Percentiles rank a stretch among this genome's conserved stretches.
These are phyloP conservation scores for Hygrophoropsis aurantiaca DNA, from an alignment of 768 basidiomycete species.

Conservation along the genomic window DNA sequence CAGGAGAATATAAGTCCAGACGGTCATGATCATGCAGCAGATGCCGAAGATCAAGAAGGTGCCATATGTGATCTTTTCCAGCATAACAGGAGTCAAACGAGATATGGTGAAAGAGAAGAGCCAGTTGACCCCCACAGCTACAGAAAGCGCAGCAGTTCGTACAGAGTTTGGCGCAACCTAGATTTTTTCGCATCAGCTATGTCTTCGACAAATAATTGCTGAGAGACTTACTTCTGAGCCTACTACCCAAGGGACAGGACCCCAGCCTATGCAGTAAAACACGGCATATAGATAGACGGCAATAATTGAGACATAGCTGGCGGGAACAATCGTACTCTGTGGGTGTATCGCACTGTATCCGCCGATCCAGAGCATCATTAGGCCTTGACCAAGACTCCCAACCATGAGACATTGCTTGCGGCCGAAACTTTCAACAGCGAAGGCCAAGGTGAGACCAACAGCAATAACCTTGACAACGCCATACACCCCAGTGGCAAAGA, in stretches of 20 bases:
- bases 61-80: conserved; percentile 33
- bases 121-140: conserved; percentile 44
- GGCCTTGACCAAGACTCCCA: conserved; percentile 48
- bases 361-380: conserved; percentile 49
- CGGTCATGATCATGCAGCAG: conserved; percentile 40
- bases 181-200: conserved; percentile 17
- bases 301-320: conserved; percentile 44
- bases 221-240: conserved; percentile 18
- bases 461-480: conserved; percentile 41
- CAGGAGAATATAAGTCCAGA: conserved; percentile 44
- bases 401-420: conserved; percentile 49
- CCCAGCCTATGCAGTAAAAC: conserved; percentile 45
- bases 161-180: conserved; percentile 47
- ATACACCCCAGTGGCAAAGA: conserved; percentile 51
- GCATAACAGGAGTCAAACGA: conserved; percentile 42
- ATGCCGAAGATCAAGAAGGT: conserved; percentile 44
- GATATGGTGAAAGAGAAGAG: conserved; percentile 47
- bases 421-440: conserved; percentile 50
- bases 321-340: conserved; percentile 26
- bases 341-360: conserved; percentile 39
- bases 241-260: conserved; percentile 35
- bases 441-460: conserved; percentile 38
- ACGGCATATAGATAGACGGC: conserved; percentile 48
- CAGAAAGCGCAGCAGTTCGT: conserved; percentile 36
- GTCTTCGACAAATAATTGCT: background rate